Evolutionary conservation across 306 rosid genomes (phyloP).

Genomic region (Cicer yamashitae): DNA sequence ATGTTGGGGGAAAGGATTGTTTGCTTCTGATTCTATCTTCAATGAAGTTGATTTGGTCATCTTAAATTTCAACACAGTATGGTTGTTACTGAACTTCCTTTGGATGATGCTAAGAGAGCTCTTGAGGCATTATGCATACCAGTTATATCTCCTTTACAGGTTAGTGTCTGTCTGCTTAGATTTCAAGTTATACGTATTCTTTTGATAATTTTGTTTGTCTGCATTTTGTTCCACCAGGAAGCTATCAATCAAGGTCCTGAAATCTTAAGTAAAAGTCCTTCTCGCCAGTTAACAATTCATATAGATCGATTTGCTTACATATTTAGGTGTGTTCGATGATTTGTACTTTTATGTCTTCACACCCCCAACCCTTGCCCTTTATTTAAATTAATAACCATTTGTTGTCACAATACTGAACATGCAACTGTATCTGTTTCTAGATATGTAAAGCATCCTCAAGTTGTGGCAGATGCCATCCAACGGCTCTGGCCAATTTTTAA

Average conservation of each 20-base stretch:
- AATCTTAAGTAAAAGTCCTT: constrained; percentile 70
- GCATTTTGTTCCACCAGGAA: constrained; percentile 68
- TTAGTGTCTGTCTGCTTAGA: constrained; percentile 47
- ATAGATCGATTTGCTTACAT: constrained; percentile 97
- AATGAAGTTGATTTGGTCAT: constrained; percentile 45
- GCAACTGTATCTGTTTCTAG: constrained; percentile 53
- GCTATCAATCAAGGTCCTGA: constrained; percentile 87
- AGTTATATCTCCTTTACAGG: constrained; percentile 91
- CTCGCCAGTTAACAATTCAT: constrained; percentile 91
- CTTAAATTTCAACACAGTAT: constrained; percentile 58
- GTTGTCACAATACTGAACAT: constrained; percentile 45
- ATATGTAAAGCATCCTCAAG: constrained; percentile 94
- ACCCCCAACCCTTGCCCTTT: constrained; percentile 30
- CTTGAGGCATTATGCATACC: constrained; percentile 95
- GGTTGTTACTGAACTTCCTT: constrained; percentile 94
- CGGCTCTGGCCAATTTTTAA: constrained; percentile 96
- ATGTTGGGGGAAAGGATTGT: constrained; percentile 18
- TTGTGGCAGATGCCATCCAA: constrained; percentile 97
- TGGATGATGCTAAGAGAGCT: constrained; percentile 86
- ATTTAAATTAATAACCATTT: background rate
- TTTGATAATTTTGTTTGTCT: constrained; percentile 42
- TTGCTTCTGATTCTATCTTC: constrained; percentile 41
- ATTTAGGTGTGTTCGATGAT: constrained; percentile 68
- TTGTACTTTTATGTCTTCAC: constrained; percentile 32
- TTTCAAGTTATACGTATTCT: background rate